Evolutionary conservation across 176 grass and related monocot species (phyloP), one percentile per base, ranked within the genome.

Genomic region (Oryza longistaminata): DNA sequence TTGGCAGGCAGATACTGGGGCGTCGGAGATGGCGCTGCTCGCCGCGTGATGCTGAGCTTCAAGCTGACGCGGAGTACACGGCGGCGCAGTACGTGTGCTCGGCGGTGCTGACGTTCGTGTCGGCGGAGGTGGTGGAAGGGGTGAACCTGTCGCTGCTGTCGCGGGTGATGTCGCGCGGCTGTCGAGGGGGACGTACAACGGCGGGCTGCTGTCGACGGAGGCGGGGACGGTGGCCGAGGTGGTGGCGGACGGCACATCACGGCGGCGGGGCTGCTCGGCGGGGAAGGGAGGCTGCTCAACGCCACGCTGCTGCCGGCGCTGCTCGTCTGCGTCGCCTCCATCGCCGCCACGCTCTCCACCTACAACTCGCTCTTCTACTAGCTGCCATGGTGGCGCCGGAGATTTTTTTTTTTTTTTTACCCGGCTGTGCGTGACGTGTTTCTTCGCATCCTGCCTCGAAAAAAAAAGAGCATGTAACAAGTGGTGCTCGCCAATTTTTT

Each of bases 131-230:
- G 7, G 55, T 90, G 2, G 84, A 90, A 83, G 88, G 88, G 10
- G 90, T 92, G 25, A 92, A 89, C 61, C 74, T 92, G 27, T 86
- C 86, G 22, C 87, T 92, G 34, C 86, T 92, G 44, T 92, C 90
- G 26, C 87, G 21, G 75, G 90, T 62, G 22, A 82, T 62, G 80
- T 72, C 80, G 80, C 80, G 49, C 68, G 88, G 65, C 85, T 92
- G 86, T 82, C 90, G 52, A 78, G 90, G 21, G 90, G 90, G 19
- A 92, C 90, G 4, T 92, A 83, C 86, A 92, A 92, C 22, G 90
- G 90, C 25, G 90, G 82, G 0, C 49, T 92, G 43, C 82, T 89
- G 13, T 92, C 90, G 3, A 92, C 90, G 7, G 90, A 92, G 53
- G 90, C 90, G 0, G 90, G 90, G 4, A 92, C 90, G 39, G 68